Percentiles rank a stretch among this genome's conserved stretches.
These are phyloP conservation scores for Nepenthes alata DNA, from an alignment of 179 eudicot genomes.

Conservation along the genomic window DNA sequence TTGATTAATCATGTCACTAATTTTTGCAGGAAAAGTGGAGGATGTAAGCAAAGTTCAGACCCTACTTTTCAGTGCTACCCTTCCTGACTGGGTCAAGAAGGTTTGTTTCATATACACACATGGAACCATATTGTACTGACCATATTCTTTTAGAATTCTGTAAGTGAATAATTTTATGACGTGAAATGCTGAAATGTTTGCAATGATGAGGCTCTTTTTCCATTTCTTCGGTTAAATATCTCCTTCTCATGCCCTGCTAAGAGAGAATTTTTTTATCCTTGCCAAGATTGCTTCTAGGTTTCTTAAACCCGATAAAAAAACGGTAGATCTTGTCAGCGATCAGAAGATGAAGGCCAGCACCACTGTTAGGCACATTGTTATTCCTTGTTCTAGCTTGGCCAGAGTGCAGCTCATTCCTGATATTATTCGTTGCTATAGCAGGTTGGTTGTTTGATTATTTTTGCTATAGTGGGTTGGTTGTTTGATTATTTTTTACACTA, in stretches of 20 bases:
- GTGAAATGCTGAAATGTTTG: not conserved
- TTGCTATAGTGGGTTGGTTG: constrained; percentile 51
- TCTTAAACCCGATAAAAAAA: constrained; percentile 60
- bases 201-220: not conserved
- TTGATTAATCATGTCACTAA: not conserved
- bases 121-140: not conserved
- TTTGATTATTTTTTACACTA: not conserved
- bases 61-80: constrained; percentile 88
- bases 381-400: constrained; percentile 76
- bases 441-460: constrained; percentile 28
- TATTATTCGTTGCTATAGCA: constrained; percentile 75
- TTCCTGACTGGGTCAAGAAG: constrained; percentile 78
- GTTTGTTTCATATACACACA: constrained; percentile 19
- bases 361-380: constrained; percentile 74
- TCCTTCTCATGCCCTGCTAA: constrained; percentile 4
- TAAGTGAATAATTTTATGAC: not conserved
- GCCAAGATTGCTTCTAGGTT: constrained; percentile 56
- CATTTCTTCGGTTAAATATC: not conserved
- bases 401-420: constrained; percentile 84
- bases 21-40: constrained; percentile 63
- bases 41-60: constrained; percentile 87
- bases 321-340: constrained; percentile 89
- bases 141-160: too few species aligned
- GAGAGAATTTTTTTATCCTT: constrained; percentile 3
- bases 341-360: constrained; percentile 96